Evolutionary conservation across 441 rosid genomes (phyloP), one percentile per base, ranked within the genome.

Genomic region (Sinapis alba): DNA sequence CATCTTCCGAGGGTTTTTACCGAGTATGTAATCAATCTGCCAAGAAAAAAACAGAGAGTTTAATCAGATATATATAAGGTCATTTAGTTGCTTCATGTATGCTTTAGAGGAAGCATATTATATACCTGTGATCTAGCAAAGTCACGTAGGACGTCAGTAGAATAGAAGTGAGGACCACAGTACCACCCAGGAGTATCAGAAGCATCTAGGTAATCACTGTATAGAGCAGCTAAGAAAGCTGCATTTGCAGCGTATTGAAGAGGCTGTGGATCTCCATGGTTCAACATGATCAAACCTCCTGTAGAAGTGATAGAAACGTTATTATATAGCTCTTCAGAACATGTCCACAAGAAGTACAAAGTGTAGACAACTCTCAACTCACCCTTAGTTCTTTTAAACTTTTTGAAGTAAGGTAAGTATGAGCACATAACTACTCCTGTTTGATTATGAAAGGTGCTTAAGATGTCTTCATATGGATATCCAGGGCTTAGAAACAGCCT

Each of bases 401-500:
- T 89, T 23, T 83, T 81, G 83, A 84, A 90, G 73, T 77, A 20
- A 4, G 93, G 93, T 18, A 92, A 86, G 78, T 75, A 92, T 0
- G 94, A 90, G 81, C 98, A 92, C 96, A 90, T 92, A 8, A 88
- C 36, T 45, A 85, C 84, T 75, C 87, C 80, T 7, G 94, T 90
- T 80, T 92, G 90, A 69, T 90, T 89, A 76, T 90, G 96, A 63
- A 86, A 92, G 19, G 21, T 6, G 1, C 79, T 75, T 45, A 75
- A 69, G 0, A 75, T 53, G 41, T 62, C 79, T 83, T 94, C 97
- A 24, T 90, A 89, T 3, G 98, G 98, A 81, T 92, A 94, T 9
- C 96, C 96, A 71, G 96, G 97, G 79, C 97, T 88, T 75, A 94
- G 72, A 86, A 92, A 94, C 81, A 94, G 78, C 79, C 97, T n/a